Base-by-base conservation (phyloP, 2,329 filamentous ascomycete species). In the Tricladium varicosporioides region DNA sequence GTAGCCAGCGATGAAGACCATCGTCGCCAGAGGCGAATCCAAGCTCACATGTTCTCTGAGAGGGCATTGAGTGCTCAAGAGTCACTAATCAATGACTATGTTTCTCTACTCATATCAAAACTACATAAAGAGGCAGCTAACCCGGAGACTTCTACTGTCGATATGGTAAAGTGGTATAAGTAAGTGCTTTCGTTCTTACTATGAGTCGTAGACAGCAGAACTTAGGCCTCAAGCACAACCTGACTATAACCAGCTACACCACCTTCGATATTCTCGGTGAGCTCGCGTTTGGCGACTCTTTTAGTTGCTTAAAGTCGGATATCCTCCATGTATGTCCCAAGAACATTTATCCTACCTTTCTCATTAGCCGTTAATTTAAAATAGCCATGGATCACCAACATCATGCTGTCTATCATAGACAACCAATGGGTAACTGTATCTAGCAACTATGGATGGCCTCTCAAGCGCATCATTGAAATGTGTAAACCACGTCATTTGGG, bases 231-330 rank as follows among this genome's bases (percentile, higher is more conserved):
- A 18, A 31, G 22, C 15, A 33, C 5, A 32, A 5, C n/a, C n/a
- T 46, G 43, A 53, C 9, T n/a, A 1, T 5, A 32, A 33, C 1
- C 15, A 15, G 42, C 43, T 48, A 48, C 32, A 66, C 65, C 0
- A 73, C 73, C 0, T 75, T 77, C 56, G 71, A 74, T 44, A 67
- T 74, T n/a, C 67, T 73, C 43, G 67, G 67, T 2, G 70, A 74
- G 43, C 61, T 74, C 0, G 63, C 64, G 3, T 73, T 69, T 54
- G 70, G 70, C 0, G 66, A 71, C 27, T 58, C 63, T 1, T 71
- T 71, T 56, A 48, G 66, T 19, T 66, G 66, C 48, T 59, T 71
- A 40, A 40, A 40, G 9, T 40, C 36, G 36, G 36, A 40, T 10
- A 10, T 40, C 9, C 36, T 40, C 2, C 36, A 40, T n/a, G 36